Conservation (phyloP, 2,329 filamentous ascomycete genomes). For the Reticulascus tulasneorum region DNA sequence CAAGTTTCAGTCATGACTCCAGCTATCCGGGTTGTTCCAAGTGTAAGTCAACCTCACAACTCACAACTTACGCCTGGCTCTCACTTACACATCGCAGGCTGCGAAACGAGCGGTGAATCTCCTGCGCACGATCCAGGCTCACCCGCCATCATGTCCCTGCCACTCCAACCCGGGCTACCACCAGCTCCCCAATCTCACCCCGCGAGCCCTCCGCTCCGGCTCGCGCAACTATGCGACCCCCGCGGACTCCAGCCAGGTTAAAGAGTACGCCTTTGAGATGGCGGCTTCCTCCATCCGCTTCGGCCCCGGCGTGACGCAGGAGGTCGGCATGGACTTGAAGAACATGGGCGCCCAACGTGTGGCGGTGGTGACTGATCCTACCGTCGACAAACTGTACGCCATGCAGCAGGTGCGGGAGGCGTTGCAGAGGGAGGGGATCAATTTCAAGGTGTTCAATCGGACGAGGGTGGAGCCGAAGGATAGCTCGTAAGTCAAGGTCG, state of each 20-base stretch:
- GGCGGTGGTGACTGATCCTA: slow-evolving; percentile 85
- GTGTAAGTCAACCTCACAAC: slow-evolving; percentile 15
- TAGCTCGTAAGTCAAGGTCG: no score
- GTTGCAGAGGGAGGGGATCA: slow-evolving; percentile 71
- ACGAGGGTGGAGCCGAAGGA: slow-evolving; percentile 92
- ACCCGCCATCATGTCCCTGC: slow-evolving; percentile 85
- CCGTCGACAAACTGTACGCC: slow-evolving; percentile 75
- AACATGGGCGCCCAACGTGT: slow-evolving; percentile 87
- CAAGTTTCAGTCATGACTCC: slow-evolving; percentile 16
- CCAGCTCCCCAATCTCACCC: slow-evolving; percentile 57
- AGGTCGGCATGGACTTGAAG: slow-evolving; percentile 96
- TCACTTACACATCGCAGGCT: slow-evolving; percentile 35
- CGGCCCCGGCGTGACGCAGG: slow-evolving; percentile 86
- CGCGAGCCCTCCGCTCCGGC: slow-evolving; percentile 24
- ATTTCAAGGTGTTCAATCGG: slow-evolving; percentile 76
- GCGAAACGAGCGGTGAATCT: slow-evolving; percentile 65
- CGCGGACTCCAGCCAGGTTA: slow-evolving; percentile 57
- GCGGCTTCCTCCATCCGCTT: slow-evolving; percentile 93
- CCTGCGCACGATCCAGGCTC: slow-evolving; percentile 85
- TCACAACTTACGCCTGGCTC: not conserved
- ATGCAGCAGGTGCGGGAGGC: slow-evolving; percentile 88
- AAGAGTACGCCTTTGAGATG: slow-evolving; percentile 99
- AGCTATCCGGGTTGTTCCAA: slow-evolving; percentile 22
- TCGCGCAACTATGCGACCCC: slow-evolving; percentile 60
- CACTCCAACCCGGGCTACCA: slow-evolving; percentile 85